Evolutionary conservation across 768 basidiomycete species (phyloP), one percentile per base, ranked within the genome.

Genomic region (Dacryopinax spathularia): DNA sequence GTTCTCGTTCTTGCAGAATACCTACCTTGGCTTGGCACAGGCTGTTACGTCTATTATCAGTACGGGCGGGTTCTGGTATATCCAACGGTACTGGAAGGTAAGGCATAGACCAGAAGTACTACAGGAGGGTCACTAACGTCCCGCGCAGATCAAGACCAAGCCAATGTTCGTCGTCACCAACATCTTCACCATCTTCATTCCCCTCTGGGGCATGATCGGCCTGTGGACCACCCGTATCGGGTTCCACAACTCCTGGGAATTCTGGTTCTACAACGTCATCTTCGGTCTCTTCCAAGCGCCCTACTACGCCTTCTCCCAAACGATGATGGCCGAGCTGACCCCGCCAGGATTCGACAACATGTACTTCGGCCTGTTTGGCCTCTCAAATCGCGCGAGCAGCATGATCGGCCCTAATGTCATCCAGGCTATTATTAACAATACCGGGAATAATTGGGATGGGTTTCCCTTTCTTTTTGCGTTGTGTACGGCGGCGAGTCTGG

Each of bases 331-430:
- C 0, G 91, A 93, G 72, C 81, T 94, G 12, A 84, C 87, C 5
- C 90, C 90, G 13, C 87, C 88, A 0, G 91, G 90, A 0, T 92
- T 88, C 69, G 90, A 92, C 68, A 89, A 90, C 70, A 90, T 83
- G 82, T 92, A 91, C 75, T 93, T 92, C 72, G 88, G 90, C 1
- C 80, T 94, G 25, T 92, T 88, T 68, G 88, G 88, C 7, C 80
- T 92, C 27, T 89, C 86, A 1, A 89, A 89, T 72, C 82, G 88
- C 12, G 88, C 88, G 0, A 89, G 87, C n/a, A 87, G 85, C 1
- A 88, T 90, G 82, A 84, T 91, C 43, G 90, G 89, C 0, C 89
- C 89, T 0, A 91, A 88, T 66, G 88, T 91, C 9, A 85, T 91
- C 36, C 87, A 90, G 70, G 87, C 83, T 1, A 89, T 91, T 70